These are phyloP conservation scores for Colletotrichum sp. DNA, from an alignment of 2,329 filamentous ascomycete species.

Conservation along the genomic window DNA sequence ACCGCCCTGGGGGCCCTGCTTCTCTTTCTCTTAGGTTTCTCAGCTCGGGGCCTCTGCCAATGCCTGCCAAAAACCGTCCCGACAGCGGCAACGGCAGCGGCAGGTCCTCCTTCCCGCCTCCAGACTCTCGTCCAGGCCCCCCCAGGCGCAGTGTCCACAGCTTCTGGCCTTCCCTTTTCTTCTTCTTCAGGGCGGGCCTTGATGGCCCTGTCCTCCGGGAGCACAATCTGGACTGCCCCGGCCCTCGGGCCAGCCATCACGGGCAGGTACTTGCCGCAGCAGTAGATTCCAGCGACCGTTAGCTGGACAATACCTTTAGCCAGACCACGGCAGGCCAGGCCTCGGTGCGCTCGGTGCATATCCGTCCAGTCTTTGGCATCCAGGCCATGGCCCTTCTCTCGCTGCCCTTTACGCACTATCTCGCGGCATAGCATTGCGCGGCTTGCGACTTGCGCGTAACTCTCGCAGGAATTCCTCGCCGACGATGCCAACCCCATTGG, in stretches of 20 bases:
- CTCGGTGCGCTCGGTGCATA: slow-evolving; percentile 12
- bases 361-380: background rate
- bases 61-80: background rate
- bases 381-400: background rate
- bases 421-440: background rate
- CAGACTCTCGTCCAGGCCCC: background rate
- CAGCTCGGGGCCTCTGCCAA: background rate
- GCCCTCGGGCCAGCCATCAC: slow-evolving; percentile 13
- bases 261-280: background rate
- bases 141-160: background rate
- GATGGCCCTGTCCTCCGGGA: slow-evolving; percentile 28
- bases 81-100: background rate
- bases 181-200: background rate
- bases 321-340: background rate
- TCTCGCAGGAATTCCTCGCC: background rate
- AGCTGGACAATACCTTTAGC: background rate
- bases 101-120: background rate
- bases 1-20: background rate
- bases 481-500: background rate
- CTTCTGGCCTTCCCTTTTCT: background rate
- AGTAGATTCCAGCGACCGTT: background rate
- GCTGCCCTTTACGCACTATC: background rate
- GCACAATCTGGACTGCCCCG: slow-evolving; percentile 30
- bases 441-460: background rate
- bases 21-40: no score